Percentiles rank a stretch among this genome's conserved stretches.
Conservation (phyloP, 345 rosid species). For the Laguncularia racemosa region DNA sequence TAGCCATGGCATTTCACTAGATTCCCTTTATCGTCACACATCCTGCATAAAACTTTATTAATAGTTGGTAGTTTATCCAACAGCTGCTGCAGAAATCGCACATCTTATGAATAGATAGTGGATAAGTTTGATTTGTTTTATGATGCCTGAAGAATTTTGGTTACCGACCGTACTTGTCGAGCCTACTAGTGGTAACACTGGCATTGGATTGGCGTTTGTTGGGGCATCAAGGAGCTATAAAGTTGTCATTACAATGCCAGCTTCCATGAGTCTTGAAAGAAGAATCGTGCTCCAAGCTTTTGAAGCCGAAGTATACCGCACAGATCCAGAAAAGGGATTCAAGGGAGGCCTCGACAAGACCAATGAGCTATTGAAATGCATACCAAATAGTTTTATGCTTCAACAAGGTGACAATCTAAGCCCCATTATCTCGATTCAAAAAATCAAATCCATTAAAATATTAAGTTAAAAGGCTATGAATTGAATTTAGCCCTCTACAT, state of each 20-base stretch:
- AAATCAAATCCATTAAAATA: no score
- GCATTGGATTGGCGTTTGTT: constrained; percentile 64
- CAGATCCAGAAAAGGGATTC: constrained; percentile 38
- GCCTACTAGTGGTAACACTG: constrained; percentile 68
- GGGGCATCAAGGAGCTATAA: constrained; percentile 66
- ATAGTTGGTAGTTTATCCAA: no score
- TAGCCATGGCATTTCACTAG: no score
- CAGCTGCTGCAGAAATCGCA: no score
- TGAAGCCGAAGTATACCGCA: constrained; percentile 59
- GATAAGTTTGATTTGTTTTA: no score
- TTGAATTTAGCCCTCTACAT: no score
- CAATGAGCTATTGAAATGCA: constrained; percentile 45
- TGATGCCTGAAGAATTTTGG: background rate
- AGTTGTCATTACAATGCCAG: constrained; percentile 52
- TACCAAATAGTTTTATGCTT: constrained; percentile 43
- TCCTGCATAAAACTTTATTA: no score
- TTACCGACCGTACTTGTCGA: constrained; percentile 44
- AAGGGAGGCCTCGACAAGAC: constrained; percentile 32
- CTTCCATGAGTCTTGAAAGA: constrained; percentile 50
- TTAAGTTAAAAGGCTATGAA: no score
- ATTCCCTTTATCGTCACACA: no score
- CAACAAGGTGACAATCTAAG: constrained; percentile 47
- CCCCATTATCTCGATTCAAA: no score
- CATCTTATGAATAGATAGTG: no score
- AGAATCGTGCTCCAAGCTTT: constrained; percentile 53